phyloP scores from a whole-genome alignment of 306 rosid species.

The Sindora glabra region DNA sequence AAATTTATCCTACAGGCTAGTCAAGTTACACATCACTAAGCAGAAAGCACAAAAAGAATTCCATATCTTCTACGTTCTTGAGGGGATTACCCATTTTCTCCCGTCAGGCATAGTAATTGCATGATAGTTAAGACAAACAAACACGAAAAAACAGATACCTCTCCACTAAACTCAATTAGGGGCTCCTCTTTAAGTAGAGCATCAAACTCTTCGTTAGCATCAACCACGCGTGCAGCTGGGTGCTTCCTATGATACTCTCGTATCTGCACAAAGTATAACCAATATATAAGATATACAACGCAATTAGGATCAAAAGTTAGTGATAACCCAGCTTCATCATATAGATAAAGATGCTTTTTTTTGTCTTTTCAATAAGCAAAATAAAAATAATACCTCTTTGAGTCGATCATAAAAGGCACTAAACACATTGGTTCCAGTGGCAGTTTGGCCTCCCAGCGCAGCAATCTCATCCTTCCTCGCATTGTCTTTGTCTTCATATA shows the following conservation, averaged over 20 bases:
- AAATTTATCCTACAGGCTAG: not conserved
- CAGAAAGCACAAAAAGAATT: not conserved
- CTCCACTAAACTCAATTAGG: conserved; percentile 87
- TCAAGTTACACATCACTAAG: not conserved
- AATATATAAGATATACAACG: not conserved
- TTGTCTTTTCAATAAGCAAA: no score
- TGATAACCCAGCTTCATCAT: not conserved
- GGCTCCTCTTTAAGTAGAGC: conserved; percentile 81
- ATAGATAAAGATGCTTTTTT: not conserved
- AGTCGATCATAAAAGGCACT: conserved; percentile 94
- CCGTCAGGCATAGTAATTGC: not conserved
- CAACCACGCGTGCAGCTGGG: conserved; percentile 84
- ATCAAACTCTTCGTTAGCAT: conserved; percentile 68
- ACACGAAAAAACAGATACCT: conserved; percentile 40
- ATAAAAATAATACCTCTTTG: conserved; percentile 55
- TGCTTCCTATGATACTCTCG: conserved; percentile 96
- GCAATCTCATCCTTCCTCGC: conserved; percentile 97
- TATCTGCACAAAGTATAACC: conserved; percentile 45
- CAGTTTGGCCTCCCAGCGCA: conserved; percentile 94
- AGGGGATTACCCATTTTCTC: not conserved
- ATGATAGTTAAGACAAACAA: not conserved
- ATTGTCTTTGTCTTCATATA: conserved; percentile 72
- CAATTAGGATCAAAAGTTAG: not conserved
- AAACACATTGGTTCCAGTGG: conserved; percentile 76
- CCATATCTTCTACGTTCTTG: not conserved